Base-by-base conservation (phyloP, 257 asterid species). In the Solanum commersonii region DNA sequence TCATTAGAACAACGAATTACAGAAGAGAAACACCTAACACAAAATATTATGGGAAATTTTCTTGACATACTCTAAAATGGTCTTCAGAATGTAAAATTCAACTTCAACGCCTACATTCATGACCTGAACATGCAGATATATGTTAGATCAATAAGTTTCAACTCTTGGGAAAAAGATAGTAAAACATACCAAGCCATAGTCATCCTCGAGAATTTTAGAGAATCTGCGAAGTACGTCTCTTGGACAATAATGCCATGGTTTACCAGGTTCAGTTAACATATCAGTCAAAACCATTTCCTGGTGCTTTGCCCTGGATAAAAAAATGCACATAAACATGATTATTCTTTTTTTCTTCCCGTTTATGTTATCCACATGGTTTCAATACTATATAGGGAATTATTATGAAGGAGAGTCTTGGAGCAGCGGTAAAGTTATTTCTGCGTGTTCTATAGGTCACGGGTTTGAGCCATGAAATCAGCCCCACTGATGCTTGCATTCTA, bases 251-350 rank as follows among this genome's bases (percentile, higher is more conserved):
- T 95, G 95, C 99, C 98, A 96, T 76, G 95, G 92, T 81, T 84
- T 92, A 89, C 97, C 99, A 86, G 98, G 97, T 87, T 91, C 94
- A 90, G 90, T 89, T 87, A 91, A 91, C 99, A 96, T 96, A 89
- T 95, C 99, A 84, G 94, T 96, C 88, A 95, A 88, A 89, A 95
- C 99, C 98, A 96, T 96, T 90, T 96, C 98, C 89, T 96, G 98
- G 15, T 91, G 95, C 83, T 93, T 93, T 88, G 96, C 96, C 99
- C 98, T 96, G 94, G 56, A 71, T 84, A 67, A 90, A 81, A 34
- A 87, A 40, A 81, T 65, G 87, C 60, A 79, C 59, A 83, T 16
- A 68, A 63, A 65, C 52, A 29, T 15, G 67, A 42, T 15, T 13
- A 27, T 79, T 44, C 44, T 71, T 33, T 71, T 38, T 42, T 78